Conservation (phyloP, 2,329 filamentous ascomycete species). For the Fusarium domesticum region DNA sequence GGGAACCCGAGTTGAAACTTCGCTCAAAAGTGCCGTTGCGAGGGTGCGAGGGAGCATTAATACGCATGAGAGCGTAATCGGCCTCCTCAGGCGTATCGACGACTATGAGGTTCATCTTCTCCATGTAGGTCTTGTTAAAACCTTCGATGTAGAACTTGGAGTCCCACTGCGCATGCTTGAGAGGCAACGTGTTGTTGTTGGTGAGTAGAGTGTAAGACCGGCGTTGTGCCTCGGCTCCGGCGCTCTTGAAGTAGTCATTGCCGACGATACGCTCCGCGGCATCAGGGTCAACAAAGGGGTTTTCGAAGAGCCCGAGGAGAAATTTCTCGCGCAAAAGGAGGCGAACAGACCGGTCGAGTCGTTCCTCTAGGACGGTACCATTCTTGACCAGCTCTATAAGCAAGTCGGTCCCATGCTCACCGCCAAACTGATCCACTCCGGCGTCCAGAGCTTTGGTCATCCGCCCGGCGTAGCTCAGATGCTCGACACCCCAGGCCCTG, state of each 20-base stretch:
- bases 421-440: too few species aligned
- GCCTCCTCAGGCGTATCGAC: constrained; percentile 38
- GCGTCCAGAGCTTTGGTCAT: too few species aligned
- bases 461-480: too few species aligned
- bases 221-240: constrained; percentile 27
- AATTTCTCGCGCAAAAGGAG: constrained; percentile 49
- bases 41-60: constrained; percentile 38
- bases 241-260: constrained; percentile 39
- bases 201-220: constrained; percentile 29
- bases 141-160: constrained; percentile 23
- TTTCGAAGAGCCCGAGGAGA: constrained; percentile 48
- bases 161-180: constrained; percentile 4
- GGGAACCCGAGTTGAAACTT: constrained; percentile 36
- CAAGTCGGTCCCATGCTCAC: constrained; percentile 40
- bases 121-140: constrained; percentile 14
- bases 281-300: constrained; percentile 46
- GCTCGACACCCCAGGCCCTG: too few species aligned
- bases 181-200: constrained; percentile 22
- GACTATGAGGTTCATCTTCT: constrained; percentile 25
- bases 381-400: constrained; percentile 42
- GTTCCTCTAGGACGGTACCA: too few species aligned
- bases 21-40: constrained; percentile 34
- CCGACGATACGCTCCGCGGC: constrained; percentile 42
- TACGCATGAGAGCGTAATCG: constrained; percentile 39
- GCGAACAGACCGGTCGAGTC: constrained; percentile 44